phyloP scores from a whole-genome alignment of 2,329 filamentous ascomycete genomes.

The Calonectria pseudoreteaudii region DNA sequence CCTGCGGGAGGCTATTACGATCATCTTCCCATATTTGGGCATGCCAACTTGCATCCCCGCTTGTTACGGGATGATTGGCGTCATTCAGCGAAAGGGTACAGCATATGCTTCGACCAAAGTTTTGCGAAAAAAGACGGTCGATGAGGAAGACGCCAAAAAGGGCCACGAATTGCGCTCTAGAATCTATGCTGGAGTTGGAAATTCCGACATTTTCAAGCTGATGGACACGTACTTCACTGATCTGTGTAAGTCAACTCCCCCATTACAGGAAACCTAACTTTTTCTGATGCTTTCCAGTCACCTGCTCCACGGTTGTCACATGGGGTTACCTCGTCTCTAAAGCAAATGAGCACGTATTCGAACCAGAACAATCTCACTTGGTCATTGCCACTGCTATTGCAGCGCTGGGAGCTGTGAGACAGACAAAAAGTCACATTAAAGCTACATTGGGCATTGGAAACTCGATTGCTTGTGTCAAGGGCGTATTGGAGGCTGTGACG shows the following conservation, averaged over 20 bases:
- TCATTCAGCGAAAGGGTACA: constrained; percentile 27
- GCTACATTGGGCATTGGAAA: constrained; percentile 8
- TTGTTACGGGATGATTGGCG: constrained; percentile 36
- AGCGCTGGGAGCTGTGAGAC: background rate
- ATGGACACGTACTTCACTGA: constrained; percentile 34
- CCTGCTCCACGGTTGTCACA: constrained; percentile 29
- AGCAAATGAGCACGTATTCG: constrained; percentile 4
- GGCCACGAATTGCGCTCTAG: constrained; percentile 18
- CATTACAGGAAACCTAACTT: background rate
- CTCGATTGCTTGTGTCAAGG: constrained; percentile 5
- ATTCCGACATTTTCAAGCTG: constrained; percentile 28
- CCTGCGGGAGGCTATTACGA: constrained; percentile 29
- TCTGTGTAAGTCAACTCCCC: constrained; percentile 15
- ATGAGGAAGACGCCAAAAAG: constrained; percentile 25
- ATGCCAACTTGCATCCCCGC: constrained; percentile 34
- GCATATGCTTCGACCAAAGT: constrained; percentile 27
- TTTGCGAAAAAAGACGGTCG: constrained; percentile 23
- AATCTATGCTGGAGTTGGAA: constrained; percentile 31
- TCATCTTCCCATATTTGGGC: constrained; percentile 28
- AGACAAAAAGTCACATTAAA: constrained; percentile 12
- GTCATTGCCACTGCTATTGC: background rate
- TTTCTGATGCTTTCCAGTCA: constrained; percentile 19
- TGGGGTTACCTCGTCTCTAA: constrained; percentile 10
- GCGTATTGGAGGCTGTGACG: background rate
- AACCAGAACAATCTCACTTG: background rate